Evolutionary conservation across 371 early-diverging fungal genomes (phyloP).

Genomic region (Capillidium rhysosporum): DNA sequence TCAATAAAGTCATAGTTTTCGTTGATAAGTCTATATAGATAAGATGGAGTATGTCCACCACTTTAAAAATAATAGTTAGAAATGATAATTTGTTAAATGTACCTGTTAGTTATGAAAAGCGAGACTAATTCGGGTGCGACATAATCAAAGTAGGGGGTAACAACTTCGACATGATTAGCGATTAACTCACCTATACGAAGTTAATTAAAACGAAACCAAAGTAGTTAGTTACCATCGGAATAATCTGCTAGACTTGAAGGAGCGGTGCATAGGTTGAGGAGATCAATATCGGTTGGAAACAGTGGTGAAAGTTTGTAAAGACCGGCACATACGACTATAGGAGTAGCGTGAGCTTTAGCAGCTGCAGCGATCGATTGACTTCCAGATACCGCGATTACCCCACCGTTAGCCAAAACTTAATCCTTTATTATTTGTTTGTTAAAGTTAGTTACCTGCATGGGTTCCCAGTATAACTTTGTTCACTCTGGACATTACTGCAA

Average conservation of each 20-base stretch:
- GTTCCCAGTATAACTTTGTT: slow-evolving; percentile 92
- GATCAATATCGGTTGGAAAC: slow-evolving; percentile 72
- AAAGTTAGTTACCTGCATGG: slow-evolving; percentile 44
- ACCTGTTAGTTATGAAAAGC: slow-evolving; percentile 79
- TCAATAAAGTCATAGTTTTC: slow-evolving; percentile 49
- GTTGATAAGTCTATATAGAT: slow-evolving; percentile 50
- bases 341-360: slow-evolving; percentile 78
- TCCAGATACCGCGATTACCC: slow-evolving; percentile 65
- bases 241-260: slow-evolving; percentile 68
- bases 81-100: slow-evolving; percentile 7
- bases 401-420: slow-evolving; percentile 79
- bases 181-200: slow-evolving; percentile 32
- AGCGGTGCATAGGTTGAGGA: slow-evolving; percentile 47
- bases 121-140: slow-evolving; percentile 73
- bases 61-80: slow-evolving; percentile 9
- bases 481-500: slow-evolving; percentile 92
- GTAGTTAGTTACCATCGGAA: slow-evolving; percentile 28
- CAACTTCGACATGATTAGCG: slow-evolving; percentile 43
- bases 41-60: slow-evolving; percentile 58
- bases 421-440: neutral
- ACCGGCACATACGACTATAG: slow-evolving; percentile 69
- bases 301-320: slow-evolving; percentile 71
- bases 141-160: slow-evolving; percentile 77
- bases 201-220: neutral
- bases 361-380: slow-evolving; percentile 69